Conservation (phyloP, 2,329 filamentous ascomycete species). For the Helminthosporium solani region DNA sequence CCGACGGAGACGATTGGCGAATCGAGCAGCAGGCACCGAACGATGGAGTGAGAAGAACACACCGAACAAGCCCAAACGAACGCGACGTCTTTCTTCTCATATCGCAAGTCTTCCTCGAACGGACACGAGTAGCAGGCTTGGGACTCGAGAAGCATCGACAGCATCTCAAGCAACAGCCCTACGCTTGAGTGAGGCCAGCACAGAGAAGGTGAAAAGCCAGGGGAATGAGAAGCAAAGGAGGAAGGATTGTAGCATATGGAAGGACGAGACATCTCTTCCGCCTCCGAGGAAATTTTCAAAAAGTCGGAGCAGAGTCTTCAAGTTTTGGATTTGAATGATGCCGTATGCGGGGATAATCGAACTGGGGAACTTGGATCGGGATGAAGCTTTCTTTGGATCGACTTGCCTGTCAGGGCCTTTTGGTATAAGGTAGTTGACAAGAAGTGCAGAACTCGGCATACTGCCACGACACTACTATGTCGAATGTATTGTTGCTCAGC, state of each 20-base stretch:
- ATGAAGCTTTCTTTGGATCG: constrained; percentile 3
- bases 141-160: constrained; percentile 19
- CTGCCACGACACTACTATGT: constrained; percentile 22
- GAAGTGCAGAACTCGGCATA: constrained; percentile 11
- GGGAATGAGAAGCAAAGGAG: constrained; percentile 22
- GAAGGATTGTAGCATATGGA: constrained; percentile 14
- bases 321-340: constrained; percentile 33
- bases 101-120: constrained; percentile 33
- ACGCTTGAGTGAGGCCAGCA: constrained; percentile 10
- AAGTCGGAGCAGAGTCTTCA: constrained; percentile 40
- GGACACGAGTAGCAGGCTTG: constrained; percentile 20
- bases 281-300: constrained; percentile 32
- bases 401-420: neutral
- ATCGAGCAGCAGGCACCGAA: constrained; percentile 24
- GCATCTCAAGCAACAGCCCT: constrained; percentile 23
- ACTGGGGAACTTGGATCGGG: constrained; percentile 10
- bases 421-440: neutral
- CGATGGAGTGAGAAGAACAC: constrained; percentile 24
- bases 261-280: constrained; percentile 11
- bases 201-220: constrained; percentile 5
- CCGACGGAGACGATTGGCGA: constrained; percentile 31
- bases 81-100: constrained; percentile 34
- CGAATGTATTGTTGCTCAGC: constrained; percentile 3
- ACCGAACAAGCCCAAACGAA: constrained; percentile 26
- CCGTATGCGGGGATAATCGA: neutral